These are phyloP conservation scores for Erigeron philadelphicus DNA, from an alignment of 140 eudicot genomes.

Conservation along the genomic window DNA sequence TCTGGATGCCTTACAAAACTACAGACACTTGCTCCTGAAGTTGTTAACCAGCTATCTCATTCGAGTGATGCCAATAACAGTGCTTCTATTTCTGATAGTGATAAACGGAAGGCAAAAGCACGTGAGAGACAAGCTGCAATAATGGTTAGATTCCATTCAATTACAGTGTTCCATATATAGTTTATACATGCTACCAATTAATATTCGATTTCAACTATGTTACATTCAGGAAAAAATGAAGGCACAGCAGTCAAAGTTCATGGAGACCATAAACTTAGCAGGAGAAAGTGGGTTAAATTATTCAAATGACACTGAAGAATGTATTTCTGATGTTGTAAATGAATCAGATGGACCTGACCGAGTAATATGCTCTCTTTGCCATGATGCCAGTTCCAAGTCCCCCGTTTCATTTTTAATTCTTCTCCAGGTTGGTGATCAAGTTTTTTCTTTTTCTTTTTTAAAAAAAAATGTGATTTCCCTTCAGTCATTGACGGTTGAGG, in stretches of 20 bases:
- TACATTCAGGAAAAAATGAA: slow-evolving; percentile 80
- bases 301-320: slow-evolving; percentile 41
- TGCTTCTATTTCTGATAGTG: slow-evolving; percentile 51
- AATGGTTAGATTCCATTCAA: slow-evolving; percentile 44
- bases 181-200: background rate
- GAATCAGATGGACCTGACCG: slow-evolving; percentile 41
- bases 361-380: slow-evolving; percentile 87
- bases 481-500: background rate
- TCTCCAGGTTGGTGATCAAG: slow-evolving; percentile 64
- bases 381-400: slow-evolving; percentile 61
- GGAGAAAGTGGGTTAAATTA: slow-evolving; percentile 47
- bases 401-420: slow-evolving; percentile 77
- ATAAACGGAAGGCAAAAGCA: slow-evolving; percentile 82
- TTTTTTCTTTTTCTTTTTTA: background rate
- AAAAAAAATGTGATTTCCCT: background rate
- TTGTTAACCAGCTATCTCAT: slow-evolving; percentile 48
- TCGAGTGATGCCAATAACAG: slow-evolving; percentile 30
- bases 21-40: slow-evolving; percentile 65
- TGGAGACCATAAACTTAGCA: slow-evolving; percentile 51
- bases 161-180: background rate
- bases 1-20: slow-evolving; percentile 51
- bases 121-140: slow-evolving; percentile 98
- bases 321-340: slow-evolving; percentile 31
- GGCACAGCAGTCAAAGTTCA: slow-evolving; percentile 87
- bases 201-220: slow-evolving; percentile 14